Percentiles rank a stretch among this genome's conserved stretches.
Conservation (phyloP, 2,329 filamentous ascomycete species). For the Sphaerulina vaccinii region DNA sequence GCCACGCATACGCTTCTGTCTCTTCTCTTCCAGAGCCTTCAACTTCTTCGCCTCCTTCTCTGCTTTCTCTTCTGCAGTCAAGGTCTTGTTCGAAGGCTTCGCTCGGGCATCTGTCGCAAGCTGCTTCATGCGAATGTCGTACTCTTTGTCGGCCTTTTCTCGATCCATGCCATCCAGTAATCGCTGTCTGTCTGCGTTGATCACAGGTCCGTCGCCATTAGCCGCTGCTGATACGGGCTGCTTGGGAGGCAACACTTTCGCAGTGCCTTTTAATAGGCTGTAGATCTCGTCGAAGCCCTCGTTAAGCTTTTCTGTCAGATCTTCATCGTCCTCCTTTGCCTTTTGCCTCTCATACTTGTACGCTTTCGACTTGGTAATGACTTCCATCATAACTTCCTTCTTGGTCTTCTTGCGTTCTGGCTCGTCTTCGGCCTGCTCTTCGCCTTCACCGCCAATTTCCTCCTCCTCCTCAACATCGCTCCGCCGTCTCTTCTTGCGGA, state of each 20-base stretch:
- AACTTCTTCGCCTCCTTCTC: conserved; percentile 74
- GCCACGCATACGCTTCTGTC: conserved; percentile 82
- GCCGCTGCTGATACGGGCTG: conserved; percentile 31
- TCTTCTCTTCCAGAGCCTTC: conserved; percentile 77
- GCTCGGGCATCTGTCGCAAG: conserved; percentile 82
- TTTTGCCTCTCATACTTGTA: conserved; percentile 94
- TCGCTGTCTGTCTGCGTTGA: conserved; percentile 62
- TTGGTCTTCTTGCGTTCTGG: conserved; percentile 91
- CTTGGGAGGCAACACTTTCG: conserved; percentile 42
- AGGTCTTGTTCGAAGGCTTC: conserved; percentile 80
- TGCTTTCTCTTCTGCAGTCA: conserved; percentile 83
- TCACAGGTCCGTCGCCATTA: conserved; percentile 42
- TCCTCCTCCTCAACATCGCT: conserved; percentile 59
- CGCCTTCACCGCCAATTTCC: conserved; percentile 50
- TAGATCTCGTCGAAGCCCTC: conserved; percentile 77
- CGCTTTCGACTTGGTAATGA: conserved; percentile 94
- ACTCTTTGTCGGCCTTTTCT: conserved; percentile 75
- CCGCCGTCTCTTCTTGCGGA: conserved; percentile 45
- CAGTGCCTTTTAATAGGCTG: conserved; percentile 62
- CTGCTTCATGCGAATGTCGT: conserved; percentile 79
- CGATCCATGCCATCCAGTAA: conserved; percentile 62
- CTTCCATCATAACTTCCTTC: conserved; percentile 95
- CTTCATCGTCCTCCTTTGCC: conserved; percentile 88
- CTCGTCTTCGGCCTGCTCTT: conserved; percentile 51
- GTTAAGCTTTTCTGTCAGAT: conserved; percentile 79